Base-by-base conservation (phyloP, 805 yeast genomes). In the Saturnispora bothae region DNA sequence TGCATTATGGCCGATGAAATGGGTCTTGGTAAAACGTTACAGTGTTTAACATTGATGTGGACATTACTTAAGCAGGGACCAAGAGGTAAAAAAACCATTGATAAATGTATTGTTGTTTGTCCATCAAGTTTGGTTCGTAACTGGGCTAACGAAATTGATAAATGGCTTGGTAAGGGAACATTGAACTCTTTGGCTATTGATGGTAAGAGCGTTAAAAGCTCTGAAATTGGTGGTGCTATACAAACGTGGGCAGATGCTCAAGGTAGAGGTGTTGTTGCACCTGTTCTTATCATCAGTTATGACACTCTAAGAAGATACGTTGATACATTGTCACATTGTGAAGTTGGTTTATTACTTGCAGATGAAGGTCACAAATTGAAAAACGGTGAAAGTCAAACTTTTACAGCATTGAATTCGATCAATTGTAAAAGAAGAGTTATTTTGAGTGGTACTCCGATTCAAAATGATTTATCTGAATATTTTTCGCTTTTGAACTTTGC, bases 11-110 rank as follows among this genome's bases (percentile, higher is more conserved):
- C 98, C 13, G 98, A 89, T 61, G 98, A 89, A 57, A 89, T 92
- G 98, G 98, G 98, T 2, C 68, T 89, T 31, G 98, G 98, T 41
- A 89, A 89, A 60, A 89, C 98, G 3, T 64, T 92, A 41, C 98
- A 89, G 60, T 89, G 97, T 57, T 69, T 89, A 25, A 69, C 96
- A 0, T 65, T 89, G 23, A 69, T 88, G 83, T 89, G 97, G 97
- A 89, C 96, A 0, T 56, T 89, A 34, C 64, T 89, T 34, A 74
- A 73, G 44, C 98, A 89, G 56, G 78, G 95, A 7, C 97, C 97
- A 1, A 72, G 88, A 38, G 84, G 84, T 5, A 76, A 69, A 47
- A 76, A 78, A 37, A 78, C 94, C 1, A 92, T 92, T 14, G 84
- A 80, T 38, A 92, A 92, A 57, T 81, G 89, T 47, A 78, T 89